These are phyloP conservation scores for Mycena albidolilacea DNA, from an alignment of 768 basidiomycete genomes.

Conservation along the genomic window DNA sequence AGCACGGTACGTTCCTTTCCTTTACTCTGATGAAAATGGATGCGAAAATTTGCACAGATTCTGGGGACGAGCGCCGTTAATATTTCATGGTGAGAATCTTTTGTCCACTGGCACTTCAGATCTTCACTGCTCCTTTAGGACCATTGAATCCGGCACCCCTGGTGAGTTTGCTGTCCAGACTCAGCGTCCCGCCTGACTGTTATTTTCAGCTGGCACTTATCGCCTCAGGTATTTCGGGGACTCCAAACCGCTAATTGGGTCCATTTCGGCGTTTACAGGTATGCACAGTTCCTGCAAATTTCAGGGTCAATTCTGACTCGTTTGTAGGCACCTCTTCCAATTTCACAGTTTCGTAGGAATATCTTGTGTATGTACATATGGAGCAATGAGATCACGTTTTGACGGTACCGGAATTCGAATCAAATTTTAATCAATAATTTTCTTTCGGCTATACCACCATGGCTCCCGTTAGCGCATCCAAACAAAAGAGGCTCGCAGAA, in stretches of 20 bases:
- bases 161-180: neutral
- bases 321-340: constrained; percentile 59
- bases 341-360: constrained; percentile 57
- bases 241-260: constrained; percentile 75
- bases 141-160: constrained; percentile 1
- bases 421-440: constrained; percentile 25
- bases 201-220: constrained; percentile 73
- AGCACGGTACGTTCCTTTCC: neutral
- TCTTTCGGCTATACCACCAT: constrained; percentile 53
- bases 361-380: neutral
- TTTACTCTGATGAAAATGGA: neutral
- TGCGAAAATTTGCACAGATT: neutral
- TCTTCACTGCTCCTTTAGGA: neutral
- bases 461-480: constrained; percentile 82
- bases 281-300: too few relatives aligned
- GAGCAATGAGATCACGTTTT: constrained; percentile 25
- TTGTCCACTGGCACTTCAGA: neutral
- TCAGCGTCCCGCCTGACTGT: neutral
- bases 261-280: constrained; percentile 74
- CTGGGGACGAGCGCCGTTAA: constrained; percentile 2
- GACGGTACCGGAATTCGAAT: constrained; percentile 16
- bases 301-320: too few relatives aligned
- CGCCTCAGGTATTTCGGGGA: constrained; percentile 83
- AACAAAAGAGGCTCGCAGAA: constrained; percentile 95
- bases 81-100: neutral